Conservation (phyloP, 257 asterid genomes). For the Nicotiana otophora region DNA sequence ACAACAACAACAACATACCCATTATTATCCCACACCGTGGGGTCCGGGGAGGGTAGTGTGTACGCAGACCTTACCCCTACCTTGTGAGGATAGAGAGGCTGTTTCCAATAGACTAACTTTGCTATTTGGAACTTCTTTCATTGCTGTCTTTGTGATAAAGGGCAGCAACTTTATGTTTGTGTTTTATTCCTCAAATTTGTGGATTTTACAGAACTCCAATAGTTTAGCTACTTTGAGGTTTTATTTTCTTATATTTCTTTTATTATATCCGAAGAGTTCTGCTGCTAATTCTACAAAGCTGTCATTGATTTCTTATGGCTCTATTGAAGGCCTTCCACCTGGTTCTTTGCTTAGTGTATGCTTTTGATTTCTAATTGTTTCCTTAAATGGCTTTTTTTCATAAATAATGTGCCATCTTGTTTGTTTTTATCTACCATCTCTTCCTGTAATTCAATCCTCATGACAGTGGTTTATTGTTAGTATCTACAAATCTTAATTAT, state of each 20-base stretch:
- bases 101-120: background rate
- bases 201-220: background rate
- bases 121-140: background rate
- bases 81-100: too few relatives aligned
- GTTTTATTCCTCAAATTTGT: background rate
- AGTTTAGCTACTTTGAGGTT: background rate
- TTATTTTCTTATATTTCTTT: background rate
- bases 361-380: background rate
- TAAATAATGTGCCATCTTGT: background rate
- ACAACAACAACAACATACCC: too few relatives aligned
- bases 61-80: too few relatives aligned
- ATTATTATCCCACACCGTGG: too few relatives aligned
- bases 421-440: background rate
- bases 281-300: background rate
- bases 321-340: background rate
- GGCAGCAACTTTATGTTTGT: background rate
- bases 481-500: background rate
- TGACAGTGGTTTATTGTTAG: background rate
- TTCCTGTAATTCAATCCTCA: background rate
- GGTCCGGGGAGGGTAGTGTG: too few relatives aligned
- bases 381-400: background rate
- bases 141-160: background rate
- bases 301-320: background rate
- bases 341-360: background rate
- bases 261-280: background rate